Conservation (phyloP, 176 grass and related monocot species). For the Leersia perrieri region DNA sequence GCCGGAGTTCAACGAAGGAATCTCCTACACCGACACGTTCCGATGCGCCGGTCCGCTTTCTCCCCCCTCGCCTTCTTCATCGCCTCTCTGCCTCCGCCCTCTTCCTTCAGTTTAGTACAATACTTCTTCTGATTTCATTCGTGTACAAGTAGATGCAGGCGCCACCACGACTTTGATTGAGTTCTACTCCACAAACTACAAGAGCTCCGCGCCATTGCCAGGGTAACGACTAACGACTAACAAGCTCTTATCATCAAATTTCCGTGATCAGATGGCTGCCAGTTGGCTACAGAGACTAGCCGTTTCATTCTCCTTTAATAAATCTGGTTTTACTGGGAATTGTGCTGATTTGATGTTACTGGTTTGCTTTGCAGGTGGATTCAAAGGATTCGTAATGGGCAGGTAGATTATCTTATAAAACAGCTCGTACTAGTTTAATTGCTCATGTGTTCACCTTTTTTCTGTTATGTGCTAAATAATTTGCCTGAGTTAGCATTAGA, state of each 20-base stretch:
- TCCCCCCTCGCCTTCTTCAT: neutral
- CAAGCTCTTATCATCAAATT: neutral
- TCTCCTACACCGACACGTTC: constrained; percentile 73
- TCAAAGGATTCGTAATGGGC: constrained; percentile 80
- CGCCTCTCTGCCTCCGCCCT: neutral
- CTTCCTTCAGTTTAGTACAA: neutral
- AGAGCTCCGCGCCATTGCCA: constrained; percentile 70
- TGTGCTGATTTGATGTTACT: constrained; percentile 27
- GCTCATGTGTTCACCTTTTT: neutral
- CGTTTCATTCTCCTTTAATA: neutral
- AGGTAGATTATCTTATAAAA: constrained; percentile 35
- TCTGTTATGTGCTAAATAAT: neutral
- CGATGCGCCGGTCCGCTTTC: constrained; percentile 41
- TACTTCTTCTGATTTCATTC: constrained; percentile 18
- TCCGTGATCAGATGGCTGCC: neutral
- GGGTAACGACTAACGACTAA: constrained; percentile 46
- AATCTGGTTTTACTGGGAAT: constrained; percentile 14
- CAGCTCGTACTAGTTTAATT: neutral
- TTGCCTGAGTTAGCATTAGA: neutral
- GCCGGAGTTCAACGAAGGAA: constrained; percentile 79
- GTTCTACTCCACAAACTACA: constrained; percentile 77
- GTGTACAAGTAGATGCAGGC: constrained; percentile 25
- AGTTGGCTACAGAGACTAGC: neutral
- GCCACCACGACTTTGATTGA: constrained; percentile 44
- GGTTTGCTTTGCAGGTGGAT: constrained; percentile 59